Base-by-base conservation (phyloP, 2,329 filamentous ascomycete species). In the Colletotrichum shisoi region DNA sequence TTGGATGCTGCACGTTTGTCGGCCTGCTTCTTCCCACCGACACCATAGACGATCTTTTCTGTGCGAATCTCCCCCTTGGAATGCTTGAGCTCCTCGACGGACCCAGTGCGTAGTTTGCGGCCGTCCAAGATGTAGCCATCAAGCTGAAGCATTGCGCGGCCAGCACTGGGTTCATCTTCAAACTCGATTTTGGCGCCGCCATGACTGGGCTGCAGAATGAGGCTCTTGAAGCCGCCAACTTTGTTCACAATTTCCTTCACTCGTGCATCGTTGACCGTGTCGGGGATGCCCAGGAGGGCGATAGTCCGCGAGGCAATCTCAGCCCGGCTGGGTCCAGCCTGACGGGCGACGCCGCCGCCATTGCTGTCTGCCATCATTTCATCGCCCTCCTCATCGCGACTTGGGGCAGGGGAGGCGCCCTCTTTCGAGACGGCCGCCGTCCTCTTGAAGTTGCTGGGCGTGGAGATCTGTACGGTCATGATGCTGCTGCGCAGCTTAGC, bases 171-270 rank as follows among this genome's bases (percentile, higher is more conserved):
- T 2, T 89, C 83, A 57, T 92, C 87, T 2, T 81, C 81, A 73
- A 91, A 97, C 74, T 98, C 95, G 44, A 98, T 84, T 62, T 94
- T 90, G 5, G 94, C 95, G 13, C 93, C 94, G 65, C 90, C 89
- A 69, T 96, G 91, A 67, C 93, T 87, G 1, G 93, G 92, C 52
- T 93, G 89, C 12, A 97, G 83, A 13, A 91, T 84, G 4, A 98
- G 83, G 76, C 94, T 94, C 70, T 89, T 83, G 27, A 97, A 83
- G 1, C 84, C 78, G 0, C 93, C 93, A 51, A 89, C 84, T 1
- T 87, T 84, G 71, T 93, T 90, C 9, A 91, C 88, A 3, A 96
- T 81, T 0, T 88, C 84, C 51, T 87, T 87, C 62, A 99, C 87
- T 37, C 94, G 92, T 1, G 91, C 88, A 73, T 96, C 92, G 71